phyloP scores from a whole-genome alignment of 75 land plant genomes.

The Cunninghamia lanceolata region DNA sequence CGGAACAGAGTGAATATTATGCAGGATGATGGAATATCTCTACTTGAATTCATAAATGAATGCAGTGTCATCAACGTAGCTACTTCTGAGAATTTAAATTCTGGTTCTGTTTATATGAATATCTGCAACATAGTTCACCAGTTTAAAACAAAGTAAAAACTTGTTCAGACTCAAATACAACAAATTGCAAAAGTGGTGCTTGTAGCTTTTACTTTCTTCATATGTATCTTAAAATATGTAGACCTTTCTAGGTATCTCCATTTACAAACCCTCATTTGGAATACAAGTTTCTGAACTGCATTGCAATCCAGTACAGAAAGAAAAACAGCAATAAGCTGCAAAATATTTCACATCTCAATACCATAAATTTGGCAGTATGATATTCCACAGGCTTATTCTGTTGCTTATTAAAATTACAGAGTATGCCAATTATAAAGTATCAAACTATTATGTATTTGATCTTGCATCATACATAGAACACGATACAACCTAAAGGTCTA shows the following conservation, averaged over 20 bases:
- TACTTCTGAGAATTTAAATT: neutral
- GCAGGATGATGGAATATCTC: neutral
- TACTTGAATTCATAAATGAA: neutral
- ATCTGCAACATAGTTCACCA: neutral
- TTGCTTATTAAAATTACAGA: too few species aligned
- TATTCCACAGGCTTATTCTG: too few species aligned
- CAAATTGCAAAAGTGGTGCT: neutral
- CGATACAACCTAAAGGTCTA: too few species aligned
- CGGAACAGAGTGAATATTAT: neutral
- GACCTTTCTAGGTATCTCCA: neutral
- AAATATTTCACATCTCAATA: neutral
- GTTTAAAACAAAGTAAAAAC: neutral
- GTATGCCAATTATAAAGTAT: too few species aligned
- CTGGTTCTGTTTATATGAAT: neutral
- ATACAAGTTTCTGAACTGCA: neutral
- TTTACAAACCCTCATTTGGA: neutral
- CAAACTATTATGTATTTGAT: too few species aligned
- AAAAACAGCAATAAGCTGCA: neutral
- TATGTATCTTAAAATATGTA: neutral
- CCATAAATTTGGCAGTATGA: neutral
- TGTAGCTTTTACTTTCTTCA: neutral
- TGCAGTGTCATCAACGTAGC: neutral
- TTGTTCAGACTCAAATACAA: neutral
- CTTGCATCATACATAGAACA: too few species aligned
- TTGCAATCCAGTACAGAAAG: neutral